A percentile compares a stretch with the other conserved stretches of the same genome.
These are phyloP conservation scores for Aspergillus ibericus DNA, from an alignment of 2,329 filamentous ascomycete species.

Conservation along the genomic window DNA sequence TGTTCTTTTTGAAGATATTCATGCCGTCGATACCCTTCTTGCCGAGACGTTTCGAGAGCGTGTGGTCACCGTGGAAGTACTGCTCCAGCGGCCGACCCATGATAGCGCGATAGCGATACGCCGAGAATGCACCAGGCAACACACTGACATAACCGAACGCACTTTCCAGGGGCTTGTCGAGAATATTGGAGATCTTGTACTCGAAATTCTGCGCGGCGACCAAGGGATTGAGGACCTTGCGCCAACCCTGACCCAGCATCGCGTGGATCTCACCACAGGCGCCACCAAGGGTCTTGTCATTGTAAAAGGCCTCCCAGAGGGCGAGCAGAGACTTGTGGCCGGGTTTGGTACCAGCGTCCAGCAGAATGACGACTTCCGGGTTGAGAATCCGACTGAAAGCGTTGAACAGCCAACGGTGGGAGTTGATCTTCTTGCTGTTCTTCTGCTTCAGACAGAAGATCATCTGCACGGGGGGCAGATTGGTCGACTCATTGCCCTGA, in stretches of 20 bases:
- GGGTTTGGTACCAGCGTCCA: conserved; percentile 97
- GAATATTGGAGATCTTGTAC: conserved; percentile 99
- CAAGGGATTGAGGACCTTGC: conserved; percentile 89
- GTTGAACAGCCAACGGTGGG: conserved; percentile 97
- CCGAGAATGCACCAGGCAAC: conserved; percentile 97
- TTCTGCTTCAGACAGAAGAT: conserved; percentile 99
- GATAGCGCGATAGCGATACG: conserved; percentile 95
- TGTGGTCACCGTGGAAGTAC: conserved; percentile 99
- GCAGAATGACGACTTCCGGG: conserved; percentile 91
- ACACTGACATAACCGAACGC: conserved; percentile 98
- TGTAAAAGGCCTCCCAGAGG: conserved; percentile 98
- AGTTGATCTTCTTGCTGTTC: conserved; percentile 99
- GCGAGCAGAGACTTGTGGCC: conserved; percentile 85
- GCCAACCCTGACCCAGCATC: conserved; percentile 88
- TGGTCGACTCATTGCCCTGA: conserved; percentile 77
- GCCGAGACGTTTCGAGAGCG: conserved; percentile 87
- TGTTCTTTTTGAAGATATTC: conserved; percentile 99
- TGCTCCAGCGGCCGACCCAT: conserved; percentile 97
- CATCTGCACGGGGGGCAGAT: conserved; percentile 94
- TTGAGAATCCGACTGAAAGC: conserved; percentile 96
- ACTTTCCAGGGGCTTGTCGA: conserved; percentile 95
- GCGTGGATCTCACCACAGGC: conserved; percentile 99
- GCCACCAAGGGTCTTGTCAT: conserved; percentile 97
- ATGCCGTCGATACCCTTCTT: conserved; percentile 99
- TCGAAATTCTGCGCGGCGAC: conserved; percentile 98